Evolutionary conservation across 495 filamentous ascomycete species (phyloP), one percentile per base, ranked within the genome.

Genomic region (Hypoxylon rickii): DNA sequence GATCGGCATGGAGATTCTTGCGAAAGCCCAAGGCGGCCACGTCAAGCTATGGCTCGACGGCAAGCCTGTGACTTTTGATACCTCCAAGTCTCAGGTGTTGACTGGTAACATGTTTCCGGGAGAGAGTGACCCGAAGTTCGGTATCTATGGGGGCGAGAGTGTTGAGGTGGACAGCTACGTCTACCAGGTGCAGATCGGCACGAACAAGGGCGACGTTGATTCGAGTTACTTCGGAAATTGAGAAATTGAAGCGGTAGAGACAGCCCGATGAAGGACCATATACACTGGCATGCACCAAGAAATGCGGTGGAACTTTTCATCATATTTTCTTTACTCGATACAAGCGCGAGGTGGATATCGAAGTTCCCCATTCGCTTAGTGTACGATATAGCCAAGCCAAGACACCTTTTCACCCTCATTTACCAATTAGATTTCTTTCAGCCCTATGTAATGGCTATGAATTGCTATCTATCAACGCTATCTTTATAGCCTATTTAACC

Each of bases 21-120:
- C 59, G 2, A 47, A 57, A 43, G 46, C 46, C 8, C 20, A 52
- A 11, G 40, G 38, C 21, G 54, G 54, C 16, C 29, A 58, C 21
- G 59, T 20, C 12, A 57, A 63, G 32, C 59, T 63, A 37, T 63
- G 50, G 53, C 26, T 63, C 19, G 26, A 63, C 11, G 54, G 59
- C 33, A 63, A 48, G 47, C 59, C 55, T 1, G 48, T 53, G 4
- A 63, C 54, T 2, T 57, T 63, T 19, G 48, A 44, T 16, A 54
- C 57, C 6, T 40, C 47, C 8, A 52, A 58, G 44, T 53, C 59
- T 11, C 43, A 52, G 48, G 33, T n/a, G 12, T 16, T 63, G 7
- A 39, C 43, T 7, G 59, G 59, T 13, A 63, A 63, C 19, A 53
- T 58, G 44, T 53, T 19, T 13, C 54, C 59, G 1, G 43, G 48